Conservation (phyloP, 2,329 filamentous ascomycete species). For the Hypoxylon sp. region DNA sequence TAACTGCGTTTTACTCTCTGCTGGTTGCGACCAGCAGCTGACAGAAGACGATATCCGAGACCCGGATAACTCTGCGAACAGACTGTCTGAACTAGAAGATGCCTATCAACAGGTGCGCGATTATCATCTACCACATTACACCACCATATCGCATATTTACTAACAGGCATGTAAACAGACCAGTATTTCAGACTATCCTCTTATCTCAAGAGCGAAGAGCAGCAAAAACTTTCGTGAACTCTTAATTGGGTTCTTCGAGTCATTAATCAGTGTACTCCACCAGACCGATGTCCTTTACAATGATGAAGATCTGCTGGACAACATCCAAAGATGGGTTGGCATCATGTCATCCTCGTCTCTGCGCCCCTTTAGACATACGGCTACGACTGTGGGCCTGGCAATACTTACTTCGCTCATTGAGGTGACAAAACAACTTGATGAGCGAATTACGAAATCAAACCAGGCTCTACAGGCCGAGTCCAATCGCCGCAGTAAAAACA, state of each 20-base stretch:
- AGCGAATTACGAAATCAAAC: conserved; percentile 80
- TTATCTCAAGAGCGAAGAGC: conserved; percentile 85
- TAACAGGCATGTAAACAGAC: conserved; percentile 70
- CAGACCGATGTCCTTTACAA: conserved; percentile 86
- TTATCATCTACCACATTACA: neutral
- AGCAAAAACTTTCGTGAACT: conserved; percentile 83
- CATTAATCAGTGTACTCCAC: conserved; percentile 83
- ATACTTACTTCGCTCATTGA: conserved; percentile 84
- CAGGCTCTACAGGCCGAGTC: conserved; percentile 85
- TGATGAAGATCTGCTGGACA: conserved; percentile 84
- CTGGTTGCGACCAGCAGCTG: conserved; percentile 85
- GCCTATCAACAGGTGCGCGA: conserved; percentile 81
- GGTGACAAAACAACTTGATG: conserved; percentile 78
- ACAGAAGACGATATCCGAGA: conserved; percentile 89
- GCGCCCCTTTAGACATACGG: conserved; percentile 93
- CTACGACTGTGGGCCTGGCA: conserved; percentile 85
- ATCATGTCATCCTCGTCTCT: conserved; percentile 91
- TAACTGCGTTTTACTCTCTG: conserved; percentile 77
- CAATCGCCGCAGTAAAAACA: conserved; percentile 80
- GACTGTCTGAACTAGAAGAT: conserved; percentile 86
- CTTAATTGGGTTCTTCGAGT: conserved; percentile 83
- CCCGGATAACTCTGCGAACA: conserved; percentile 85
- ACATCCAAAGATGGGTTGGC: conserved; percentile 89
- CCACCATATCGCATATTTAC: conserved; percentile 28
- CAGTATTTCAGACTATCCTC: conserved; percentile 86